Base-by-base conservation (phyloP, 352 stramenopile species). In the Blastocystis hominis region DNA sequence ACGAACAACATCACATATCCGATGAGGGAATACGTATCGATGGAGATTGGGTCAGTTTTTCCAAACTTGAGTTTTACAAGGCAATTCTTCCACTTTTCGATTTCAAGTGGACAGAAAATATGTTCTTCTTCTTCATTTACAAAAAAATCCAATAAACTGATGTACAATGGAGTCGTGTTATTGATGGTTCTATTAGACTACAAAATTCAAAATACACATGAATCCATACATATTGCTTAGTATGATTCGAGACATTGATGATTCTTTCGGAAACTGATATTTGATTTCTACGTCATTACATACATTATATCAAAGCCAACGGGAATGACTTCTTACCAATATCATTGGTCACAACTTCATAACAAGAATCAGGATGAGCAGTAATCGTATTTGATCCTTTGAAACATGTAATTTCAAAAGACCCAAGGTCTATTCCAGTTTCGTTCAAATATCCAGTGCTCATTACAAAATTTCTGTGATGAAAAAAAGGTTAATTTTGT, bases 271-370 rank as follows among this genome's bases (percentile, higher is more conserved):
- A 13, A 10, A 54, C 7, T 47, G 30, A 30, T 24, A 75, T 54
- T 0, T 9, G 24, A 50, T 47, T 47, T 24, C 64, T 75, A 75
- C 24, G 24, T 30, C 24, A 44, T 75, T 0, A 24, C 46, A 10
- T 47, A 47, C 10, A 55, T 24, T 53, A n/a, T 24, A n/a, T 24
- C 47, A 44, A 2, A 5, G 7, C 47, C 15, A 47, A 75, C 64
- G 64, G 40, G 40, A 75, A 75, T 3, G 30, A 34, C 24, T 42
- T 24, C 40, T 75, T 44, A 24, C 13, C 40, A n/a, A 47, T 34
- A 75, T 75, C 64, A 75, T 75, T 75, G 9, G 13, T 44, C 13
- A 75, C 64, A 44, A 75, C 42, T 24, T 75, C 64, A 34, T 54
- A 75, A 42, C 40, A 47, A 17, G 64, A 75, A 34, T 75, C 64